Conservation (phyloP, 140 eudicot species). For the Ambrosia hybrid region DNA sequence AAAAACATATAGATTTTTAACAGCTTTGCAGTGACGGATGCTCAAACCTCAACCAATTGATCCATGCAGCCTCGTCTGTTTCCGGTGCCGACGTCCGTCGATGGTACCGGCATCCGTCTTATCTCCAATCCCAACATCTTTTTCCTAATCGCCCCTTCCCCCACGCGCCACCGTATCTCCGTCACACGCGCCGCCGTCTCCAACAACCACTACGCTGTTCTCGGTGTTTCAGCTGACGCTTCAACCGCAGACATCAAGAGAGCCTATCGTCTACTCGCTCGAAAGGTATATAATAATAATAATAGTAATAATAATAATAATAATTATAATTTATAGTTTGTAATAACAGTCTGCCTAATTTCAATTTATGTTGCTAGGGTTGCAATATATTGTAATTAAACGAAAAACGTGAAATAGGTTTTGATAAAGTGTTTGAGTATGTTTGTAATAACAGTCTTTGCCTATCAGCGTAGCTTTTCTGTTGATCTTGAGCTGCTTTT, state of each 20-base stretch:
- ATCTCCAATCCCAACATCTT: slow-evolving; percentile 35
- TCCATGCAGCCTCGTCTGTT: slow-evolving; percentile 49
- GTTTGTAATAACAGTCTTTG: no score
- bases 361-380: neutral
- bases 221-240: slow-evolving; percentile 70
- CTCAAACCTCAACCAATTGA: slow-evolving; percentile 13
- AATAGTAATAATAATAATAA: no score
- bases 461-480: no score
- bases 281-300: no score
- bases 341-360: neutral
- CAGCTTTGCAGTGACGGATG: slow-evolving; percentile 30
- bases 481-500: no score
- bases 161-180: neutral
- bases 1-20: neutral
- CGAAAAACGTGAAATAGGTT: neutral
- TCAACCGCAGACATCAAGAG: slow-evolving; percentile 66
- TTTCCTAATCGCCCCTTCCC: slow-evolving; percentile 30
- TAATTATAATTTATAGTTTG: no score
- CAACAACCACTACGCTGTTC: slow-evolving; percentile 60
- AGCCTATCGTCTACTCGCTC: slow-evolving; percentile 89
- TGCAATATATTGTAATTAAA: neutral
- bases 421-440: slow-evolving; percentile 6
- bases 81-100: slow-evolving; percentile 52
- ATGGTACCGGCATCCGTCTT: slow-evolving; percentile 40
- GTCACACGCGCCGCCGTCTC: slow-evolving; percentile 15